Evolutionary conservation across 805 yeast genomes (phyloP), one percentile per base, ranked within the genome.

Genomic region (Kockiozyma suomiensis): DNA sequence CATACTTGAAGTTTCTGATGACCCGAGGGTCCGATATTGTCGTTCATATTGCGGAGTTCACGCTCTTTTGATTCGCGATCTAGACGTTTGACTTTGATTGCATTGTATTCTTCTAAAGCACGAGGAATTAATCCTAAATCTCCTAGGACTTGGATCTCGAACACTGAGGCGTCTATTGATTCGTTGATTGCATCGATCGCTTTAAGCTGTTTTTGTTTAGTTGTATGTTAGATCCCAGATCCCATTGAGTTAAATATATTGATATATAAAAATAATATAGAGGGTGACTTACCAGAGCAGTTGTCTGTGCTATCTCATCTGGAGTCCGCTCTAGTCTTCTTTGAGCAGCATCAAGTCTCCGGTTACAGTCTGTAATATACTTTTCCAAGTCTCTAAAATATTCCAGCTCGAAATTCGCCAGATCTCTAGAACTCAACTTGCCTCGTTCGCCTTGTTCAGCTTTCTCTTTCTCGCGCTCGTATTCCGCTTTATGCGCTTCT

Each of bases 1-100:
- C 98, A 92, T 0, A 90, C 96, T 72, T 91, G 97, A 48, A 92
- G 77, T 72, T 90, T 89, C 69, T 92, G 97, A 70, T 88, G 96
- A 0, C 94, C 90, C 12, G 91, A 82, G 67, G 89, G 93, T 1
- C 96, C 94, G 6, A 87, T 79, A 69, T 83, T 85, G 58, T 89
- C 96, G 13, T 85, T 81, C 5, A 87, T 74, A 26, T 77, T 79
- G 43, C 87, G 75, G 3, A 87, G 85, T 50, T 79, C 81, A 54
- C 81, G 82, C 1, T 86, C 83, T 17, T 84, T 74, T 19, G 71
- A 70, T 30, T 79, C 82, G 66, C 91, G 76, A 64, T 82, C 80
- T 40, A 75, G 75, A 43, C 69, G 59, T 47, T 52, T 48, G 26
- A 45, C 25, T 28, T 54, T 50, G 35, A 61, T 50, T 15, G 37